Percentiles rank a stretch among this genome's conserved stretches.
These are phyloP conservation scores for Lasiodiplodia hormozganensis DNA, from an alignment of 2,329 filamentous ascomycete species.

Conservation along the genomic window DNA sequence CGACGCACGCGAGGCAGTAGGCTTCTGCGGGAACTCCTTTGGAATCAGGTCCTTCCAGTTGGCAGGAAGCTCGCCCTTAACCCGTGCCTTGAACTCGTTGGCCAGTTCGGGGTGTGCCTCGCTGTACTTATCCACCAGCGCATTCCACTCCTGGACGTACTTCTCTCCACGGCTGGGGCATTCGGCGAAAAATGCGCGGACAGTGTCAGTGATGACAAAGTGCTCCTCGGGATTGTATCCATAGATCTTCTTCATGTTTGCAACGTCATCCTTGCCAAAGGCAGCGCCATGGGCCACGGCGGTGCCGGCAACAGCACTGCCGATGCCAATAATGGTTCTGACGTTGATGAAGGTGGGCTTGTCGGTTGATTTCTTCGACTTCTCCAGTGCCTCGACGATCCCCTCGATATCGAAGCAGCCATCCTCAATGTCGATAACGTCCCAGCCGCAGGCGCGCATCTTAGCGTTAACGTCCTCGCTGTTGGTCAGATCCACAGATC, in stretches of 20 bases:
- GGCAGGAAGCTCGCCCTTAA: slow-evolving; percentile 56
- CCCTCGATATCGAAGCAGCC: slow-evolving; percentile 59
- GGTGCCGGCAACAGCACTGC: slow-evolving; percentile 53
- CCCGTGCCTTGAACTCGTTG: slow-evolving; percentile 56
- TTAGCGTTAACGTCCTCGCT: slow-evolving; percentile 65
- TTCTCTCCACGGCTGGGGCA: slow-evolving; percentile 54
- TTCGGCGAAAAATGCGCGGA: slow-evolving; percentile 61
- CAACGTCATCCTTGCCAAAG: slow-evolving; percentile 62
- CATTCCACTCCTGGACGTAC: slow-evolving; percentile 58
- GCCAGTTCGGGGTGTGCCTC: slow-evolving; percentile 57
- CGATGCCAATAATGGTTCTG: slow-evolving; percentile 63
- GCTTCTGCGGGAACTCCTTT: slow-evolving; percentile 53
- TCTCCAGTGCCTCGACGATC: slow-evolving; percentile 56
- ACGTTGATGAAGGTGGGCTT: slow-evolving; percentile 67
- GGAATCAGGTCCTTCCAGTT: slow-evolving; percentile 61
- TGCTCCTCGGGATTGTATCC: slow-evolving; percentile 58
- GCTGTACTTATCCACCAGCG: slow-evolving; percentile 53
- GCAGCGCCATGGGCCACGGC: slow-evolving; percentile 66
- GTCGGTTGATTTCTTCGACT: slow-evolving; percentile 51
- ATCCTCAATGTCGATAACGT: slow-evolving; percentile 62
- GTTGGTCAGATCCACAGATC: slow-evolving; percentile 61
- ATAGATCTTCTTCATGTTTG: slow-evolving; percentile 59
- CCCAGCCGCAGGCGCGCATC: slow-evolving; percentile 64
- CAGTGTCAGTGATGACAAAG: slow-evolving; percentile 55
- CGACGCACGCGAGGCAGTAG: slow-evolving; percentile 60